Conservation (phyloP, 495 filamentous ascomycete genomes). For the Neurospora sp. region DNA sequence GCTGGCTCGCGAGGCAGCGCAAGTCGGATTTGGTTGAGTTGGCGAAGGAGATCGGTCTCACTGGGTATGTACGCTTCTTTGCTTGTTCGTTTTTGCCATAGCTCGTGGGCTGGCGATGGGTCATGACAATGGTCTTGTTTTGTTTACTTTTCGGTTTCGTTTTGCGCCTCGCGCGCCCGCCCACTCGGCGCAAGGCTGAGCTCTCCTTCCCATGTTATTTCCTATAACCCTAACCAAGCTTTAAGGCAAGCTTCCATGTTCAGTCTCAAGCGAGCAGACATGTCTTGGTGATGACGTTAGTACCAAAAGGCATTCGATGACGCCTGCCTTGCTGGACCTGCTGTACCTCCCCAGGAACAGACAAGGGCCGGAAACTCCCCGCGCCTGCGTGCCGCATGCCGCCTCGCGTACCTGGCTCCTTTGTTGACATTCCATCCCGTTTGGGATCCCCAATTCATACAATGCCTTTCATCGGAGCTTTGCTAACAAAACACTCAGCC, state of each 20-base stretch:
- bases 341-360: neutral
- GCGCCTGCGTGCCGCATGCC: neutral
- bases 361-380: neutral
- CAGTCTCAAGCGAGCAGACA: neutral
- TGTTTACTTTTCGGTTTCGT: neutral
- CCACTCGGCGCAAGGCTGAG: neutral
- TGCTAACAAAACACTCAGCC: conserved; percentile 34
- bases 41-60: conserved; percentile 60
- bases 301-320: neutral
- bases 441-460: neutral
- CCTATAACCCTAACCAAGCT: neutral
- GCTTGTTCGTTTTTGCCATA: conserved; percentile 1
- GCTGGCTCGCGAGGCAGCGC: conserved; percentile 75
- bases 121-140: neutral
- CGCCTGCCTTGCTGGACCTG: neutral
- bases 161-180: neutral
- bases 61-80: conserved; percentile 46
- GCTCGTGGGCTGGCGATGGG: neutral
- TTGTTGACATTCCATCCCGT: neutral
- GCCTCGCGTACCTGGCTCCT: neutral
- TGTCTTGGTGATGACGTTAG: neutral
- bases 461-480: neutral
- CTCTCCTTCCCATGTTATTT: neutral
- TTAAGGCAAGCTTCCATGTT: neutral
- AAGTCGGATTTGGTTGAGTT: conserved; percentile 73